A percentile compares a stretch with the other conserved stretches of the same genome.
These are phyloP conservation scores for Trapa incisa DNA, from an alignment of 345 rosid species.

Conservation along the genomic window DNA sequence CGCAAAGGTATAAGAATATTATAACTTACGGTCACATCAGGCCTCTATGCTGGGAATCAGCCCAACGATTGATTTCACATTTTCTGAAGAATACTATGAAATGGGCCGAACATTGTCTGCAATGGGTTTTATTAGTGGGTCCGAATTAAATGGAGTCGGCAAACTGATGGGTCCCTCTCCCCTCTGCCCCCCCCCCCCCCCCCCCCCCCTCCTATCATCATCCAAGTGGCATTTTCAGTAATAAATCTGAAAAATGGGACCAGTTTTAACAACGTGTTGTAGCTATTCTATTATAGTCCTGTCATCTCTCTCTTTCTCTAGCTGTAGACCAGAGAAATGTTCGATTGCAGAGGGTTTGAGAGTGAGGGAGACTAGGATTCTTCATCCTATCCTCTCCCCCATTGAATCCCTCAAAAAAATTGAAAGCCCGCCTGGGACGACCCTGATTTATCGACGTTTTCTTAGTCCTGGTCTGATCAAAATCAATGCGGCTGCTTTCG, in stretches of 20 bases:
- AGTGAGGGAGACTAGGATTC: background rate
- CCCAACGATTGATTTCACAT: too few relatives aligned
- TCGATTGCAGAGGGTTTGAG: background rate
- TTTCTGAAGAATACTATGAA: background rate
- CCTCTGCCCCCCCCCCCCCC: too few relatives aligned
- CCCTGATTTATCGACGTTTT: background rate
- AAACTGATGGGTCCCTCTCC: background rate
- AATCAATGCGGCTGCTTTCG: conserved; percentile 38
- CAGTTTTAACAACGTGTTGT: background rate
- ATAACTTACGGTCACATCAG: too few relatives aligned
- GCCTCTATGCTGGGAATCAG: too few relatives aligned
- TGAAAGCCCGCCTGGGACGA: background rate
- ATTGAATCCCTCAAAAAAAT: background rate
- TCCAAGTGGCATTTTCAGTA: background rate
- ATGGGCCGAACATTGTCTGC: background rate
- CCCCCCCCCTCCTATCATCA: too few relatives aligned
- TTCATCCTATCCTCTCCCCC: background rate
- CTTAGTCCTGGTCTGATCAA: background rate
- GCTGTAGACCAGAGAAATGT: background rate
- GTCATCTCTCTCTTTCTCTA: background rate
- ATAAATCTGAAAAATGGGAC: background rate
- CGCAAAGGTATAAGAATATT: too few relatives aligned
- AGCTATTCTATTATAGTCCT: background rate
- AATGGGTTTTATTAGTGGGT: background rate
- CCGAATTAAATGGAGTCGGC: background rate